phyloP scores from a whole-genome alignment of 2,329 filamentous ascomycete genomes.

The Lasiodiplodia hormozganensis region DNA sequence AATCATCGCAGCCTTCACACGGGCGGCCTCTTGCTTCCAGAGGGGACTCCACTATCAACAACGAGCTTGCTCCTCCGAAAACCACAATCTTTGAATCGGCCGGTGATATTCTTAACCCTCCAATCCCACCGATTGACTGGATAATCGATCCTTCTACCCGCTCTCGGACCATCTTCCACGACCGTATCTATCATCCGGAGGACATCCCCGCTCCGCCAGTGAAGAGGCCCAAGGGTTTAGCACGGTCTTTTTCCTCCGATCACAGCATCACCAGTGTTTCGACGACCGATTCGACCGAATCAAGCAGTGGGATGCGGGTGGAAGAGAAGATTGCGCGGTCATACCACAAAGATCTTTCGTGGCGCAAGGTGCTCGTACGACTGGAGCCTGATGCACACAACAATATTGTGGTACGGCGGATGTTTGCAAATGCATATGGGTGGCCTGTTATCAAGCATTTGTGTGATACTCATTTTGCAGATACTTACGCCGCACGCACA shows the following conservation, averaged over 20 bases:
- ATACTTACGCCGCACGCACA: constrained; percentile 69
- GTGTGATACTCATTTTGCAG: constrained; percentile 91
- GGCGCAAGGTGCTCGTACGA: constrained; percentile 96
- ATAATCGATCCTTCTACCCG: constrained; percentile 82
- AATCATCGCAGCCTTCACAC: constrained; percentile 4
- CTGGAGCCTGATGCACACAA: constrained; percentile 98
- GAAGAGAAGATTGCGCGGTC: constrained; percentile 98
- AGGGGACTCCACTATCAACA: constrained; percentile 50
- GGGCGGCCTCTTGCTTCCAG: constrained; percentile 14
- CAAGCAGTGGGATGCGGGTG: constrained; percentile 75
- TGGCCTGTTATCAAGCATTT: constrained; percentile 97
- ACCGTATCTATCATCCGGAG: constrained; percentile 89
- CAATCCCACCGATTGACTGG: constrained; percentile 80
- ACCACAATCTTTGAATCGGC: constrained; percentile 96
- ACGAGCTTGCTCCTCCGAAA: constrained; percentile 75
- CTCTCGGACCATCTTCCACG: constrained; percentile 92
- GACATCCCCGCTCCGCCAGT: constrained; percentile 85
- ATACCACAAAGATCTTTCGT: constrained; percentile 89
- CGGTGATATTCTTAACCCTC: constrained; percentile 89
- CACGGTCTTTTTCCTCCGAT: constrained; percentile 50
- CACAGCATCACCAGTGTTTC: constrained; percentile 31
- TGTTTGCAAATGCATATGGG: constrained; percentile 96
- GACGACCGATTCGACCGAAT: constrained; percentile 26
- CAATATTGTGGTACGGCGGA: constrained; percentile 94
- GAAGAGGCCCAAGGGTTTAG: constrained; percentile 45